Base-by-base conservation (phyloP, 179 eudicot genomes). In the Actinidia chinensis region DNA sequence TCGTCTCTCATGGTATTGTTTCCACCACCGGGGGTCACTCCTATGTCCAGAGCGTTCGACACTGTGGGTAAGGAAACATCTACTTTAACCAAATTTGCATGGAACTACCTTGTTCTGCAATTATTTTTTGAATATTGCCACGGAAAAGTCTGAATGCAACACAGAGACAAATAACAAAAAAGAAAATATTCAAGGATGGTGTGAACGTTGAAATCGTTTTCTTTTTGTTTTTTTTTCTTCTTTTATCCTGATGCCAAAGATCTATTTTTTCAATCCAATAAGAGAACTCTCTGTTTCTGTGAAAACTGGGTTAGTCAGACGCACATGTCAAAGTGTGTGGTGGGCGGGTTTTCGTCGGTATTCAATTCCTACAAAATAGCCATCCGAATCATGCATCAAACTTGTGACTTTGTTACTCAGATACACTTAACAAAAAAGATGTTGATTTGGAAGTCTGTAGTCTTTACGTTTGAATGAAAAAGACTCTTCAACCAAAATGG, bases 1-100 rank as follows among this genome's bases (percentile, higher is more conserved):
- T 98, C 20, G 97, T 98, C 76, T 95, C 99, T 63, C 98, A 93
- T 81, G 98, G 95, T 60, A 74, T 85, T 78, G 83, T 95, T 76
- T 86, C 95, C 72, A 90, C 92, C 52, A 80, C 81, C 74, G 98
- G 97, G n/a, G 81, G 92, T 95, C 64, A 82, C 82, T 82, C 99
- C 99, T 9, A 85, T 95, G 98, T 94, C 99, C 56, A 95, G 93
- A 83, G 93, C 97, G 85, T 91, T 93, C 69, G 99, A 95, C 71
- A 95, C 99, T 47, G 94, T 93, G 2, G 99, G 98, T 95, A 83
- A 86, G 82, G 55, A 74, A 43, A 12, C 52, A 7, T 48, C 60
- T 68, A 66, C 48, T 59, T 78, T 58, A 8, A n/a, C 6, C 2
- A 61, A 61, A 61, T 0, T 8, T 61, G 23, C 28, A 22, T 63